Conservation (phyloP, 208 protist species). For the Wallacemonas sp. region DNA sequence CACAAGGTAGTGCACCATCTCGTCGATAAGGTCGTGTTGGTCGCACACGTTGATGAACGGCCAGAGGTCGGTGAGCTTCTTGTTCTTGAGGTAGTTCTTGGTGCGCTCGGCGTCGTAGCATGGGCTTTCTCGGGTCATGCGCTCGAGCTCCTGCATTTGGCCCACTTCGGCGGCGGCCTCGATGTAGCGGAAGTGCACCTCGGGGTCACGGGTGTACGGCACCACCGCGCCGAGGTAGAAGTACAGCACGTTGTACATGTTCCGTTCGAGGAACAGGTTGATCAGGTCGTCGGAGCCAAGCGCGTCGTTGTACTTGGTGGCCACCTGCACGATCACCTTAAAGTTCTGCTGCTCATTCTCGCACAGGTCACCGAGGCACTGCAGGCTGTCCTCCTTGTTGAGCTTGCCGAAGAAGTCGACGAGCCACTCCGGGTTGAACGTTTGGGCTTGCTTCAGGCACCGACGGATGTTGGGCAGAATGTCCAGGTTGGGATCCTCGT, state of each 20-base stretch:
- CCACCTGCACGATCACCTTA: constrained; percentile 98
- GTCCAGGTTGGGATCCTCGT: constrained; percentile 72
- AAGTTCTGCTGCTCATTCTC: constrained; percentile 96
- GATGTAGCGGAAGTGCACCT: constrained; percentile 99
- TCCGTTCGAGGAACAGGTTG: constrained; percentile 95
- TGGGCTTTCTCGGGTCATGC: constrained; percentile 98
- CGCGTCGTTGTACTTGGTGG: constrained; percentile 98
- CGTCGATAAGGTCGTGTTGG: constrained; percentile 97
- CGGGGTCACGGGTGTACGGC: constrained; percentile 94
- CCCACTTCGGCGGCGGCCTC: constrained; percentile 97
- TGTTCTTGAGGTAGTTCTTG: constrained; percentile 99
- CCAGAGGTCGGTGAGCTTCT: constrained; percentile 97
- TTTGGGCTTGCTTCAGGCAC: constrained; percentile 95
- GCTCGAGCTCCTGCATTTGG: constrained; percentile 98
- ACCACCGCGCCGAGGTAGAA: constrained; percentile 98
- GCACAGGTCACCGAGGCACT: constrained; percentile 97
- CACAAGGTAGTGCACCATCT: constrained; percentile 98
- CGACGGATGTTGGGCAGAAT: constrained; percentile 98
- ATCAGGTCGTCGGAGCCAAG: constrained; percentile 95
- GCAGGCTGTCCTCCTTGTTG: constrained; percentile 94
- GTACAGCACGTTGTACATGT: constrained; percentile 95
- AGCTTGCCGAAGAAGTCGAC: constrained; percentile 97
- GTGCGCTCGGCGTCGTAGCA: constrained; percentile 97
- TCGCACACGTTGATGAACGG: constrained; percentile 99
- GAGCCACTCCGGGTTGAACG: constrained; percentile 94